These are phyloP conservation scores for Inonotus obliquus DNA, from an alignment of 1,284 basidiomycete genomes.

Conservation along the genomic window DNA sequence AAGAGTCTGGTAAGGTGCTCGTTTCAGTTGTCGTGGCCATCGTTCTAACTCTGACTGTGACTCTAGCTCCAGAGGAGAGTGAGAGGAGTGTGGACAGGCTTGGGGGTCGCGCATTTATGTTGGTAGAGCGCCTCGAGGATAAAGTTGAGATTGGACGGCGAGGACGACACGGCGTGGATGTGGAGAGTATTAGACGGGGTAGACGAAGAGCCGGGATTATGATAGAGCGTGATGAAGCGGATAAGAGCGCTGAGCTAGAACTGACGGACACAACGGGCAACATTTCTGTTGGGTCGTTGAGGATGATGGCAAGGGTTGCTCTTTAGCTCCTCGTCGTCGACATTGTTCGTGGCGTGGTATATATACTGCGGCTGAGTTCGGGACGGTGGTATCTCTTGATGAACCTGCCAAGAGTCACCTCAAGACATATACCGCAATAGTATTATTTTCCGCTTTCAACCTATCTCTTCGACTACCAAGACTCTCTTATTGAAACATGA, in stretches of 20 bases:
- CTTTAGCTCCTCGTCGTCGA: neutral
- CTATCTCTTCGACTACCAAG: neutral
- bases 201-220: neutral
- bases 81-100: neutral
- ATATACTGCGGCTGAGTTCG: neutral
- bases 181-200: too few species aligned
- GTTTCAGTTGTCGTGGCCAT: neutral
- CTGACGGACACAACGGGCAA: neutral
- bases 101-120: too few species aligned
- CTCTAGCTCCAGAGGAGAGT: neutral
- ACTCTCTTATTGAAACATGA: too few species aligned
- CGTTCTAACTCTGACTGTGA: slow-evolving; percentile 14
- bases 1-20: slow-evolving; percentile 37
- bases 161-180: too few species aligned
- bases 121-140: too few species aligned
- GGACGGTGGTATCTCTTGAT: neutral
- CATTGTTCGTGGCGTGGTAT: neutral
- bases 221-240: neutral
- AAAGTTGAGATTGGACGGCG: too few species aligned
- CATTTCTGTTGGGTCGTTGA: neutral
- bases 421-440: neutral
- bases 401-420: too few species aligned
- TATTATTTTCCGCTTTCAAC: neutral
- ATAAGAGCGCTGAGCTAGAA: too few species aligned
- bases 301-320: neutral